phyloP scores from a whole-genome alignment of 2,329 filamentous ascomycete genomes.

The Trichoderma sp. region DNA sequence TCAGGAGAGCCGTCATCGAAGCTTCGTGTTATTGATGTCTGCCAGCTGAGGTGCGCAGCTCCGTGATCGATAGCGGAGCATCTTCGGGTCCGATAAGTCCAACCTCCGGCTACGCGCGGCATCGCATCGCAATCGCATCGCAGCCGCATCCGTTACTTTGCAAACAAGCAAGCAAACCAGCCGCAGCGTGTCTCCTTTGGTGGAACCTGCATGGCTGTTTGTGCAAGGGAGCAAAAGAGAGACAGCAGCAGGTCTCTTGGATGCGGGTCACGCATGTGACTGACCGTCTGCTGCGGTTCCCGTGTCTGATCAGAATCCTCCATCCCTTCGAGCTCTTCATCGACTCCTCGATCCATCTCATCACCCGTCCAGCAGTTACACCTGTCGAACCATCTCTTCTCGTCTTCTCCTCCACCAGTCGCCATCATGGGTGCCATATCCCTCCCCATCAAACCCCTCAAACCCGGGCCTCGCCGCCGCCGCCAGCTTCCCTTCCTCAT shows the following conservation, averaged over 20 bases:
- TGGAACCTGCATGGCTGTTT: background rate
- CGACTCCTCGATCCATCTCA: background rate
- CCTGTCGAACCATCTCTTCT: background rate
- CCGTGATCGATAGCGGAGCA: background rate
- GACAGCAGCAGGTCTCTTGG: background rate
- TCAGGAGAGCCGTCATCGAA: background rate
- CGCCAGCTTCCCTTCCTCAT: slow-evolving; percentile 6
- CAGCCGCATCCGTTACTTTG: background rate
- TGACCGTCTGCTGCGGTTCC: background rate
- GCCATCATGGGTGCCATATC: slow-evolving; percentile 1
- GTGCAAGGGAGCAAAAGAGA: background rate
- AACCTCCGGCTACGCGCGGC: slow-evolving; percentile 3
- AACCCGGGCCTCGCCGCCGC: background rate
- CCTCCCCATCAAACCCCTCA: background rate
- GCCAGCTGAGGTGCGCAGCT: background rate
- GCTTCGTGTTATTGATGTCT: background rate
- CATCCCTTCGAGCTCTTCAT: background rate
- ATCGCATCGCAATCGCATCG: background rate
- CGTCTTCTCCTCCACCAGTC: background rate
- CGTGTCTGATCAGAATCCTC: background rate
- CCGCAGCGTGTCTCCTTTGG: background rate
- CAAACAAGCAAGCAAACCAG: background rate
- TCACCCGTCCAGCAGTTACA: background rate
- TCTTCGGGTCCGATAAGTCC: slow-evolving; percentile 9
- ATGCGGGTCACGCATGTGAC: slow-evolving; percentile 7